These are phyloP conservation scores for Colletotrichum viniferum DNA, from an alignment of 2,329 filamentous ascomycete genomes.

Conservation along the genomic window DNA sequence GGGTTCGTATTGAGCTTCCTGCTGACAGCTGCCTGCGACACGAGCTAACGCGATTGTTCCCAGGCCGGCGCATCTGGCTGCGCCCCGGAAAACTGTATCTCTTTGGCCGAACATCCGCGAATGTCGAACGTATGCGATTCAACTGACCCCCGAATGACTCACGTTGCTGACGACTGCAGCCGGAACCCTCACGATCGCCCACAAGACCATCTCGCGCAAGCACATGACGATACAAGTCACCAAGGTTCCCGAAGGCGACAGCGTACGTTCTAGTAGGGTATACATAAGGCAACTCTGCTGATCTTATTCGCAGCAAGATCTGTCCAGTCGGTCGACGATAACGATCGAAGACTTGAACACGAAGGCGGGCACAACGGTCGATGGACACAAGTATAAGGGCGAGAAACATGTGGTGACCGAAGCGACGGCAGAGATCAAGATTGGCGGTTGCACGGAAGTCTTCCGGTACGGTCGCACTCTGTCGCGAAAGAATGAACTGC, in stretches of 20 bases:
- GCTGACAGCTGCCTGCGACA: background rate
- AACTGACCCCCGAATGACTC: background rate
- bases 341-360: constrained; percentile 81
- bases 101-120: constrained; percentile 76
- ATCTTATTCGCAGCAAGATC: constrained; percentile 52
- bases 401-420: constrained; percentile 56
- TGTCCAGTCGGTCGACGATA: constrained; percentile 70
- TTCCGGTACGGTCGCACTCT: constrained; percentile 53
- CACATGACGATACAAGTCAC: constrained; percentile 82
- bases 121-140: constrained; percentile 53
- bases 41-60: background rate
- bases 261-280: constrained; percentile 48
- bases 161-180: constrained; percentile 44
- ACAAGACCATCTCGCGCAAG: constrained; percentile 86
- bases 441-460: constrained; percentile 72
- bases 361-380: constrained; percentile 81
- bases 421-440: constrained; percentile 66
- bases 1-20: constrained; percentile 30
- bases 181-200: constrained; percentile 71
- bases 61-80: constrained; percentile 72
- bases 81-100: constrained; percentile 85
- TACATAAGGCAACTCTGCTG: background rate
- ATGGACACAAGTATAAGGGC: constrained; percentile 73
- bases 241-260: constrained; percentile 67
- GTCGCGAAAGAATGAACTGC: background rate